Conservation (phyloP, 768 basidiomycete genomes). For the Pilatotrama ljubarskyi region DNA sequence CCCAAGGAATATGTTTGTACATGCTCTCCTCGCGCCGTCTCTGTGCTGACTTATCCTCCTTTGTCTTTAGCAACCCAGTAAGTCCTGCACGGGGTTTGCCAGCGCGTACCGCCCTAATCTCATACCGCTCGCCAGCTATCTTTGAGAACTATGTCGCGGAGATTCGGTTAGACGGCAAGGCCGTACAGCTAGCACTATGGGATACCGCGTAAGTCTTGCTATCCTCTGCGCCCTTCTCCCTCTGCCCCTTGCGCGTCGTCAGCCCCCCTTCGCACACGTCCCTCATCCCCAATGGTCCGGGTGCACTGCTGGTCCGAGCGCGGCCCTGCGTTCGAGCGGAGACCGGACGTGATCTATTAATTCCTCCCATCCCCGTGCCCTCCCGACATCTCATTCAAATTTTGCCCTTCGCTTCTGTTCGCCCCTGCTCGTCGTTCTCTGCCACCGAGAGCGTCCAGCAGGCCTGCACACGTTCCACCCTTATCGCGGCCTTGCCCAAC, state of each 20-base stretch:
- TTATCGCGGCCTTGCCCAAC: neutral
- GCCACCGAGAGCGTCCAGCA: neutral
- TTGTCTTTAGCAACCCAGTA: constrained; percentile 47
- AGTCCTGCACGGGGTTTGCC: constrained; percentile 18
- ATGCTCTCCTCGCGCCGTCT: neutral
- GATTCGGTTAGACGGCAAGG: constrained; percentile 95
- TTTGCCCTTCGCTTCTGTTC: neutral
- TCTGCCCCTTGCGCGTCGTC: neutral
- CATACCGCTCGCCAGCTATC: constrained; percentile 57
- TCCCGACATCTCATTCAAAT: neutral
- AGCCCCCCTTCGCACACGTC: neutral
- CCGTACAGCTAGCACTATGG: constrained; percentile 96
- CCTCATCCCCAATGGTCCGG: neutral
- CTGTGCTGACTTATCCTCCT: neutral
- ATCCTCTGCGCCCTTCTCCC: neutral
- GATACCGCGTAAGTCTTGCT: constrained; percentile 81
- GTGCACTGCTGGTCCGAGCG: neutral
- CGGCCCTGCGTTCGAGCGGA: constrained; percentile 5
- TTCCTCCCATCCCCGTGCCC: constrained; percentile 1
- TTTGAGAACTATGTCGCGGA: constrained; percentile 99
- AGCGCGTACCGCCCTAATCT: neutral
- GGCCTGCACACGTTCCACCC: neutral
- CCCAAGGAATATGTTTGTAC: constrained; percentile 90
- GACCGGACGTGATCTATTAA: constrained; percentile 11
- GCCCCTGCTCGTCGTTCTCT: neutral